phyloP scores from a whole-genome alignment of 2,329 filamentous ascomycete genomes.

The Chaetothyriales sp. region DNA sequence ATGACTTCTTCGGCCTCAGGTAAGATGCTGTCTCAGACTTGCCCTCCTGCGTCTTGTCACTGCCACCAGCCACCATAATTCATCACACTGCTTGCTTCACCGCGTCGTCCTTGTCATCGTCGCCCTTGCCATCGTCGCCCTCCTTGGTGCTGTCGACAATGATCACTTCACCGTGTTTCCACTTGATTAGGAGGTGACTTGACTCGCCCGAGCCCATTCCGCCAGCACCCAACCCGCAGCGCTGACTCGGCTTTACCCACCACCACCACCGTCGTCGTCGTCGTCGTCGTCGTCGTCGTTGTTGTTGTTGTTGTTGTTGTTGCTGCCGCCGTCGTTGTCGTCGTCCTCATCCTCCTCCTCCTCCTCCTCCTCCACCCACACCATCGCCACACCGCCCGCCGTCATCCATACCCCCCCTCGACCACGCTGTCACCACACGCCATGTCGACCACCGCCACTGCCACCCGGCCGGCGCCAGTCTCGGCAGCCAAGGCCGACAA shows the following conservation, averaged over 20 bases:
- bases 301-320: no score
- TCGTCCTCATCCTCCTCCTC: no score
- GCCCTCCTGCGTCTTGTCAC: conserved; percentile 3
- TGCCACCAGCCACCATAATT: conserved; percentile 18
- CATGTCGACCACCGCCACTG: conserved; percentile 18
- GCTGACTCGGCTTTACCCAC: neutral
- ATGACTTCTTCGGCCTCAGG: neutral
- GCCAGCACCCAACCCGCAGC: neutral
- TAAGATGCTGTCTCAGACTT: neutral
- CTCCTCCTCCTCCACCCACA: neutral
- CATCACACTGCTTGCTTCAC: neutral
- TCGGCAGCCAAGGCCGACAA: conserved; percentile 21
- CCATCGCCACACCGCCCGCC: conserved; percentile 5
- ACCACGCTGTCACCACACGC: conserved; percentile 10
- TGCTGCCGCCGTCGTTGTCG: no score
- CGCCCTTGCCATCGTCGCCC: neutral
- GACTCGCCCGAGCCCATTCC: neutral
- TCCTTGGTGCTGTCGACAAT: neutral
- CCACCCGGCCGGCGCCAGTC: conserved; percentile 17
- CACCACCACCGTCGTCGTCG: no score
- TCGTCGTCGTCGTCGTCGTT: no score
- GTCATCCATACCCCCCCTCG: conserved; percentile 10
- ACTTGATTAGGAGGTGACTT: neutral
- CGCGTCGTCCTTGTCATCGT: neutral
- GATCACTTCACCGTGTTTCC: neutral